Evolutionary conservation across 108 stramenopile species (phyloP).

Genomic region (Conticribra weissflogii): DNA sequence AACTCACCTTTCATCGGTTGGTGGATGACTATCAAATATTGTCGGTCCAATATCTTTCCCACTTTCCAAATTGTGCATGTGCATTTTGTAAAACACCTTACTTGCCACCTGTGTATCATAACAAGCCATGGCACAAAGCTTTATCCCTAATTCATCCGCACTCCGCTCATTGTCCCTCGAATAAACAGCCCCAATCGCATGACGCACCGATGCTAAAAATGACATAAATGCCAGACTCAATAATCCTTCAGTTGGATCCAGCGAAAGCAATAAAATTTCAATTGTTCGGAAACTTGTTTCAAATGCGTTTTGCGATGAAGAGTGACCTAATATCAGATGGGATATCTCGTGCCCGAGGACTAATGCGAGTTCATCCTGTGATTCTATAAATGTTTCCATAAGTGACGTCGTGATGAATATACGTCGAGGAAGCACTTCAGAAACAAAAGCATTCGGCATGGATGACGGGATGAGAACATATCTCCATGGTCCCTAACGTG

Average conservation of each 20-base stretch:
- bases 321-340: slow-evolving; percentile 82
- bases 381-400: slow-evolving; percentile 64
- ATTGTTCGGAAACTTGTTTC: slow-evolving; percentile 73
- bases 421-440: slow-evolving; percentile 81
- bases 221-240: slow-evolving; percentile 62
- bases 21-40: slow-evolving; percentile 67
- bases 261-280: slow-evolving; percentile 72
- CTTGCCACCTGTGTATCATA: slow-evolving; percentile 70
- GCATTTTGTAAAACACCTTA: slow-evolving; percentile 79
- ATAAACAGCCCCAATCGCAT: slow-evolving; percentile 63
- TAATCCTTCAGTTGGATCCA: slow-evolving; percentile 88
- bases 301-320: slow-evolving; percentile 52
- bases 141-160: slow-evolving; percentile 81
- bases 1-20: slow-evolving; percentile 55
- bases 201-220: slow-evolving; percentile 59
- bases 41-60: slow-evolving; percentile 37
- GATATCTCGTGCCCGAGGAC: slow-evolving; percentile 83
- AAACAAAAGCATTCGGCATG: slow-evolving; percentile 86
- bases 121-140: slow-evolving; percentile 80
- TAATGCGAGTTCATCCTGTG: slow-evolving; percentile 84
- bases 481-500: slow-evolving; percentile 43
- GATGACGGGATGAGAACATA: slow-evolving; percentile 62
- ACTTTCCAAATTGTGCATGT: slow-evolving; percentile 53
- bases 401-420: slow-evolving; percentile 84
- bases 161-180: slow-evolving; percentile 72